phyloP scores from a whole-genome alignment of 768 basidiomycete species.

The Lanmaoa rubissima region DNA sequence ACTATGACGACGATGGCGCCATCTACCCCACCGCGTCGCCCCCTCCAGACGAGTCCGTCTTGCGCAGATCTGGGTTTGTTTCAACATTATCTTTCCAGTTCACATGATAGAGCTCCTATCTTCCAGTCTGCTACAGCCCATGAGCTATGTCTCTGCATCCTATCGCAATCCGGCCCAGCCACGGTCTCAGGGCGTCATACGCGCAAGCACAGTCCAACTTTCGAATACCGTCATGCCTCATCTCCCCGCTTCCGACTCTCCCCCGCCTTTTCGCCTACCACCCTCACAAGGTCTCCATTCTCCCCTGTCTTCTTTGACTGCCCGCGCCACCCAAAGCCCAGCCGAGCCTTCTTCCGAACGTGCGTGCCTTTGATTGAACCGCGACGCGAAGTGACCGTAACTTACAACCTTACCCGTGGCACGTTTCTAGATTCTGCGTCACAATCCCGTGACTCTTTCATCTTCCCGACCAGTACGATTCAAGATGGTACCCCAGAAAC shows the following conservation, averaged over 20 bases:
- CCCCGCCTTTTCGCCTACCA: background rate
- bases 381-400: conserved; percentile 11
- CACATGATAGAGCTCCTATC: background rate
- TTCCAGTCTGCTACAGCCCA: conserved; percentile 55
- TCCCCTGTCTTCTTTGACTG: conserved; percentile 1
- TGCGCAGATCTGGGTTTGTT: conserved; percentile 57
- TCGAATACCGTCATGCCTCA: conserved; percentile 45
- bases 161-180: conserved; percentile 25
- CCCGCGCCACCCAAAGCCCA: conserved; percentile 17
- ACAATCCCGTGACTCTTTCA: conserved; percentile 36
- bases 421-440: conserved; percentile 29
- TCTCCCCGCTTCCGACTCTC: background rate
- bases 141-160: conserved; percentile 40
- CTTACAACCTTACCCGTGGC: conserved; percentile 6
- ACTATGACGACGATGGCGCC: conserved; percentile 13
- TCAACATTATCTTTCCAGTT: background rate
- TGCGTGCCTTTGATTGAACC: conserved; percentile 16
- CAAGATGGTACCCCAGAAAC: conserved; percentile 27
- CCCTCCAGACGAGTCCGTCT: conserved; percentile 38
- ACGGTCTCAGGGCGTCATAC: conserved; percentile 64
- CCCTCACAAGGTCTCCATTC: background rate
- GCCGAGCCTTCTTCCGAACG: conserved; percentile 24
- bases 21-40: conserved; percentile 21
- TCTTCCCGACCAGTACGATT: conserved; percentile 34
- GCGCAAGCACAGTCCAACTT: conserved; percentile 63